Evolutionary conservation across 1,139 yeast species (phyloP), one percentile per base, ranked within the genome.

Genomic region (Candida neerlandica): DNA sequence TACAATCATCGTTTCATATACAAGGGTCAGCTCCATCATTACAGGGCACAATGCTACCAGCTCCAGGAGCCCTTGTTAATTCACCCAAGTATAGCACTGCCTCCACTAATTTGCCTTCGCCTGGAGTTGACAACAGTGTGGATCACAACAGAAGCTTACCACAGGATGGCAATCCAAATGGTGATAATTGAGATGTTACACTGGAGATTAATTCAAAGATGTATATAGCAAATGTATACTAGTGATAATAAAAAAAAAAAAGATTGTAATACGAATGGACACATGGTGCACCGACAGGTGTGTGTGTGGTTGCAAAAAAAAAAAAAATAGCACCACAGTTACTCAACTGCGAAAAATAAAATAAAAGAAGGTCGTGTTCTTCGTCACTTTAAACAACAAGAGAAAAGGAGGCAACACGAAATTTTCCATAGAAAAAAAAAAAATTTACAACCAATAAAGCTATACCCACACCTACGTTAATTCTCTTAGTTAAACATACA

Each of bases 251-350:
- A 32, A 32, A 32, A 15, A 5, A n/a, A 9, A 4, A 19, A 42
- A 19, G 16, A 23, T n/a, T 10, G 10, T 12, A 3, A 15, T 30
- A 19, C 12, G 11, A 4, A 32, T 35, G n/a, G 19, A 21, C 32
- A 11, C 26, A 12, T n/a, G n/a, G n/a, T n/a, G n/a, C n/a, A 3
- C 21, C 5, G 10, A 6, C n/a, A 32, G 23, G 23, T 21, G 23
- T 21, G 23, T 21, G 23, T 21, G 27, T 21, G 35, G 35, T 33
- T 42, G 44, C 44, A 34, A 42, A 42, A 42, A 42, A 33, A 42
- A n/a, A 32, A 32, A 32, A 29, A 15, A 29, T 29, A 23, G 11
- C n/a, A 34, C 11, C 21, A 34, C 21, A 14, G 15, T 34, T 16
- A 27, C n/a, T 5, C 23, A 35, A 35, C 23, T 21, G 23, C 6